Conservation (phyloP, 495 filamentous ascomycete genomes). For the Penicillium ucsense region DNA sequence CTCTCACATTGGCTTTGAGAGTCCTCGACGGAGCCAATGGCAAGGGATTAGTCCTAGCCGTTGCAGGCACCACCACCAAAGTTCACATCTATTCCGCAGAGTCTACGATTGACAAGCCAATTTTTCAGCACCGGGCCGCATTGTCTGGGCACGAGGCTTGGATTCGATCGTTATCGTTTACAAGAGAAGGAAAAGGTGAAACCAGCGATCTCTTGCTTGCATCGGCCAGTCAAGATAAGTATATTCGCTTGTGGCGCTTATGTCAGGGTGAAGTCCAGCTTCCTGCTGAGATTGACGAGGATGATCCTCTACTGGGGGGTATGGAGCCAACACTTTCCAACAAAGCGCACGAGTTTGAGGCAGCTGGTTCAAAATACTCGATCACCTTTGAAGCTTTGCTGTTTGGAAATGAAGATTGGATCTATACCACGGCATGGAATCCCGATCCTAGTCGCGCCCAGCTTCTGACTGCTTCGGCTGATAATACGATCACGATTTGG, state of each 20-base stretch:
- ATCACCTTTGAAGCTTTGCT: constrained; percentile 92
- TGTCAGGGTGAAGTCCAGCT: constrained; percentile 48
- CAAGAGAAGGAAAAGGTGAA: constrained; percentile 44
- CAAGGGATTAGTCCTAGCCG: constrained; percentile 56
- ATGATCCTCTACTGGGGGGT: constrained; percentile 49
- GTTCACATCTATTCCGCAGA: constrained; percentile 67
- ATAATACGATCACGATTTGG: constrained; percentile 93
- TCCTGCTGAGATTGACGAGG: constrained; percentile 27
- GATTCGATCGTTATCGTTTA: constrained; percentile 78
- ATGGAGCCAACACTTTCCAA: constrained; percentile 61
- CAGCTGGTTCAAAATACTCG: constrained; percentile 51
- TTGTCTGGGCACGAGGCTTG: constrained; percentile 91
- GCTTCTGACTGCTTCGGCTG: constrained; percentile 84
- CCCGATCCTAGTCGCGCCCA: constrained; percentile 47
- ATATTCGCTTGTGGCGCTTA: constrained; percentile 87
- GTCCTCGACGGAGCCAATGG: constrained; percentile 41
- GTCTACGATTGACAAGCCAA: constrained; percentile 16
- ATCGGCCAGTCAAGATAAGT: constrained; percentile 95
- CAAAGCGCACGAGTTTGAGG: constrained; percentile 68
- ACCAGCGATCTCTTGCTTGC: constrained; percentile 69
- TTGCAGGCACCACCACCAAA: constrained; percentile 67
- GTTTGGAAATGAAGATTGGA: constrained; percentile 96
- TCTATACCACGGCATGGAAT: constrained; percentile 78
- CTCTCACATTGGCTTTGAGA: constrained; percentile 61
- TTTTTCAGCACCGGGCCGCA: constrained; percentile 66